Evolutionary conservation across 2,329 filamentous ascomycete genomes (phyloP).

Genomic region (Westerdykella aurantiaca): DNA sequence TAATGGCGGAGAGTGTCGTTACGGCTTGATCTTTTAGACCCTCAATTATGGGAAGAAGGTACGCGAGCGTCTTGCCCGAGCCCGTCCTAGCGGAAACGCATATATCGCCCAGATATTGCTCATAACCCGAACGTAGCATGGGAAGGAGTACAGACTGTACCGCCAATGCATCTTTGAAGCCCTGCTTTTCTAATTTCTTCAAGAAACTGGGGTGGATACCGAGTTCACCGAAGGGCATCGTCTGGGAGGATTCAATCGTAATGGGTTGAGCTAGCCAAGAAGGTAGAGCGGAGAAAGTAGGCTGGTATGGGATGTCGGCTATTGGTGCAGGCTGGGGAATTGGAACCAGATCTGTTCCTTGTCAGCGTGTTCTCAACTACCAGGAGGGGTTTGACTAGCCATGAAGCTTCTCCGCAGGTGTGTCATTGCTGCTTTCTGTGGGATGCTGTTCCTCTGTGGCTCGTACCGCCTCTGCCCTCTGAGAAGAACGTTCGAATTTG

Average conservation of each 20-base stretch:
- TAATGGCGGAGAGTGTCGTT: conserved; percentile 67
- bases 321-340: conserved; percentile 70
- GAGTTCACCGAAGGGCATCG: conserved; percentile 57
- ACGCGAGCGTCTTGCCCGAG: conserved; percentile 91
- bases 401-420: conserved; percentile 48
- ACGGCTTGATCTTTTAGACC: conserved; percentile 60
- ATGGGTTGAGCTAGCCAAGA: conserved; percentile 73
- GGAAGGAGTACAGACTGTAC: conserved; percentile 78
- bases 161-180: conserved; percentile 67
- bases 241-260: conserved; percentile 57
- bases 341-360: conserved; percentile 59
- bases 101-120: conserved; percentile 65
- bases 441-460: conserved; percentile 12
- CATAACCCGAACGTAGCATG: conserved; percentile 62
- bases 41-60: conserved; percentile 78
- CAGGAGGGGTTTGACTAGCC: conserved; percentile 14
- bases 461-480: conserved; percentile 17
- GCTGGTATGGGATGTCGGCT: conserved; percentile 51
- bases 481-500: conserved; percentile 42
- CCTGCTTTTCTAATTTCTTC: conserved; percentile 59
- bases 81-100: conserved; percentile 90
- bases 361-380: conserved; percentile 1
- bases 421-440: conserved; percentile 10
- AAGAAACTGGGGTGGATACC: conserved; percentile 58
- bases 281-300: conserved; percentile 73